Evolutionary conservation across 805 yeast species (phyloP).

Genomic region (Jamesozyma gamospora): DNA sequence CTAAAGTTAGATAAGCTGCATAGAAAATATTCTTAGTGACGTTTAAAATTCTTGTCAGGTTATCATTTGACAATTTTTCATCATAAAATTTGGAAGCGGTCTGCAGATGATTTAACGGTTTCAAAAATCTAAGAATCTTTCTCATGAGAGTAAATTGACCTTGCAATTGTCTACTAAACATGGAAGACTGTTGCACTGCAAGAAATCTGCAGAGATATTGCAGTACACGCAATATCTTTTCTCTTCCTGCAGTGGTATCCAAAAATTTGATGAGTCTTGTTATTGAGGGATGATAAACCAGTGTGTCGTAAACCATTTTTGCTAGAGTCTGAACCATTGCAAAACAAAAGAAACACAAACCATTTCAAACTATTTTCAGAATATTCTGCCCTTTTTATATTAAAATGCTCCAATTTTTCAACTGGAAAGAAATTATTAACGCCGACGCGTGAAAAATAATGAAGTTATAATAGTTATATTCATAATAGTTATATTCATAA

Average conservation of each 20-base stretch:
- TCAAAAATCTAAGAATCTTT: conserved; percentile 75
- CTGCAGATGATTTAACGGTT: conserved; percentile 65
- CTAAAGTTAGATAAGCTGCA: conserved; percentile 53
- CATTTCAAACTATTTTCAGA: too few species aligned
- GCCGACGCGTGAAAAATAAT: too few species aligned
- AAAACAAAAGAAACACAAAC: too few species aligned
- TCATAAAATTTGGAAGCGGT: conserved; percentile 58
- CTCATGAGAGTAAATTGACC: conserved; percentile 58
- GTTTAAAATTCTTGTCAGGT: conserved; percentile 29
- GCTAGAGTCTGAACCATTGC: not conserved
- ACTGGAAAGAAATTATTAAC: too few species aligned
- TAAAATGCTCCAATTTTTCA: too few species aligned
- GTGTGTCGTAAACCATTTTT: conserved; percentile 54
- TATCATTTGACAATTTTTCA: conserved; percentile 52
- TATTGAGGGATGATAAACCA: conserved; percentile 49
- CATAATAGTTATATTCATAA: too few species aligned
- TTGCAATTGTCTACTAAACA: conserved; percentile 47
- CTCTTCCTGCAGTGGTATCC: conserved; percentile 66
- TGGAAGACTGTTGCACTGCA: conserved; percentile 42
- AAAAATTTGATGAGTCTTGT: conserved; percentile 49
- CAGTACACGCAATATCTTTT: conserved; percentile 51
- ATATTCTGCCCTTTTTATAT: too few species aligned
- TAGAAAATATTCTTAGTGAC: conserved; percentile 49
- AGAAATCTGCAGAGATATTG: conserved; percentile 70
- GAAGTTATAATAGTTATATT: too few species aligned